Evolutionary conservation across 2,329 filamentous ascomycete species (phyloP), one percentile per base, ranked within the genome.

Genomic region (Pseudogymnoascus pannorum): DNA sequence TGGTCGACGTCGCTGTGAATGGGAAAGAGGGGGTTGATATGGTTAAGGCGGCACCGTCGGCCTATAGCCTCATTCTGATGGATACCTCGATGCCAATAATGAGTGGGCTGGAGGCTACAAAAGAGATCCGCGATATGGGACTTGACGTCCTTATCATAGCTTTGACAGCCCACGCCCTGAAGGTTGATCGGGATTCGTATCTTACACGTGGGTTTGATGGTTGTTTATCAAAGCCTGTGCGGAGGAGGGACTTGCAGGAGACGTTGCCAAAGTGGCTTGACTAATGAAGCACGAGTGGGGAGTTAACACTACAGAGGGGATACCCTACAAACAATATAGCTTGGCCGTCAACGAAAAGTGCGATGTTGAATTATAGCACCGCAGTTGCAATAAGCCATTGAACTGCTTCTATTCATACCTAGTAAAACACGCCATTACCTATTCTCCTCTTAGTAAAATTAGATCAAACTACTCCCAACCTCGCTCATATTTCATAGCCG

Each of bases 21-120:
- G 77, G 77, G 0, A 69, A 71, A 2, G 74, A 79, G 62, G 77
- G 77, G 1, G 75, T 79, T 8, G 70, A 69, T 3, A 70, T 76
- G 65, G 68, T 80, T 2, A 73, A 73, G 6, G 71, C 74, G 60
- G 75, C 74, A 40, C 74, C 76, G 0, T 65, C 75, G 1, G 72
- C 73, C 0, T 80, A 79, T 36, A 75, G 77, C 63, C 69, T 82
- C 7, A 76, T 84, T 5, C 71, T 85, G 4, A 84, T 85, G 82
- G 82, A 85, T 68, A 78, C 82, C 65, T 80, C 79, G 65, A 84
- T 84, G 82, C 82, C 82, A 3, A 72, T 83, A 14, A 80, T 84
- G 76, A 79, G 84, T 64, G 82, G 82, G 2, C 70, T 79, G 59
- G 75, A 79, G 5, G 81, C 81, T 24, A 78, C 81, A 1, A 72